Conservation (phyloP, 805 yeast genomes). For the Candida chauliodis region DNA sequence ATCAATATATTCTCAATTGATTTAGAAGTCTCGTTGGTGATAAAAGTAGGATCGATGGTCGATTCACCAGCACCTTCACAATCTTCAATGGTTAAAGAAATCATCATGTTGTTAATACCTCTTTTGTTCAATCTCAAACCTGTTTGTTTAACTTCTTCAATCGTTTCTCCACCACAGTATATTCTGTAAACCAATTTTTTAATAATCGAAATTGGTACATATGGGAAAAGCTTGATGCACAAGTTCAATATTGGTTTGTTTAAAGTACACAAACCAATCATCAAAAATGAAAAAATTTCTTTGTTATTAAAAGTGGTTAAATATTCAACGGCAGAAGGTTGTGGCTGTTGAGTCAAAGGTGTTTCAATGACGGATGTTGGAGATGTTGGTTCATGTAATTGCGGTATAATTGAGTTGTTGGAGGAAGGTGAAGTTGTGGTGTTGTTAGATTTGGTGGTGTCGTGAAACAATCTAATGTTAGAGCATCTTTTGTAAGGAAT, state of each 20-base stretch:
- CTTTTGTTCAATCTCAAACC: conserved; percentile 64
- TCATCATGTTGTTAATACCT: conserved; percentile 91
- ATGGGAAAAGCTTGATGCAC: conserved; percentile 67
- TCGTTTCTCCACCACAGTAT: conserved; percentile 87
- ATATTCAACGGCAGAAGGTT: conserved; percentile 23
- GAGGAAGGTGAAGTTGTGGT: conserved; percentile 5
- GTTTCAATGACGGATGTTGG: conserved; percentile 5
- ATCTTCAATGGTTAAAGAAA: conserved; percentile 90
- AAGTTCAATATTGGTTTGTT: conserved; percentile 59
- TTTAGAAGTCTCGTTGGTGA: conserved; percentile 59
- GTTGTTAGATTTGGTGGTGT: conserved; percentile 2
- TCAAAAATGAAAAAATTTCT: conserved; percentile 60
- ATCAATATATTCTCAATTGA: conserved; percentile 66
- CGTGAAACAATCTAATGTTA: conserved; percentile 2
- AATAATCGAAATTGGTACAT: conserved; percentile 67
- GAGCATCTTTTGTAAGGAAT: background rate
- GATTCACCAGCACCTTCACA: conserved; percentile 68
- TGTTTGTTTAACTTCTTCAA: conserved; percentile 64
- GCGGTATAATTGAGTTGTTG: conserved; percentile 4
- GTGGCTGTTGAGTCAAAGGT: conserved; percentile 6
- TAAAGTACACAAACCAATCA: conserved; percentile 68
- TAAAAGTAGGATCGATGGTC: conserved; percentile 50
- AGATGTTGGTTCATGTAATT: conserved; percentile 3
- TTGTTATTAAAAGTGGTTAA: conserved; percentile 49
- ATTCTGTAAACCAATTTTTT: conserved; percentile 73